Conservation (phyloP, 2,329 filamentous ascomycete genomes). For the Epichloe bromicola region DNA sequence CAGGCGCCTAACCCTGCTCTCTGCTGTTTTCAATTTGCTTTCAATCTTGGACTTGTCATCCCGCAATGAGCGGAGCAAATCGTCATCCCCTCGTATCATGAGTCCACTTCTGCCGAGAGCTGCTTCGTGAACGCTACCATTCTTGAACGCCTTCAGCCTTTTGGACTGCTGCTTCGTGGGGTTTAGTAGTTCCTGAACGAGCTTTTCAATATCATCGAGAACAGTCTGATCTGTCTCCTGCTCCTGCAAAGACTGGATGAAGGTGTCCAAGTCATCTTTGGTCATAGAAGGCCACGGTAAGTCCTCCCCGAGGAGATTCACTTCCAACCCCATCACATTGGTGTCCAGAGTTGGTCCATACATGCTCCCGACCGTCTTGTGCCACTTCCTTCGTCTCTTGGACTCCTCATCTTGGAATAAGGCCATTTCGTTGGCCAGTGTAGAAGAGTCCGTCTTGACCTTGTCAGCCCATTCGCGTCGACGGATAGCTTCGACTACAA, state of each 20-base stretch:
- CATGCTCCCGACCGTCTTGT: slow-evolving; percentile 68
- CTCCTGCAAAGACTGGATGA: slow-evolving; percentile 52
- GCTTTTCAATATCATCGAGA: slow-evolving; percentile 59
- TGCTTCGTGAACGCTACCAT: slow-evolving; percentile 89
- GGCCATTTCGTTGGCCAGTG: slow-evolving; percentile 84
- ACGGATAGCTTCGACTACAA: slow-evolving; percentile 72
- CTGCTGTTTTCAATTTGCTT: slow-evolving; percentile 64
- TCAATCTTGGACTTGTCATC: slow-evolving; percentile 69
- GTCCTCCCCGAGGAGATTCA: slow-evolving; percentile 70
- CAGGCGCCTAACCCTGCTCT: slow-evolving; percentile 78
- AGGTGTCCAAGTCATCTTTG: slow-evolving; percentile 64
- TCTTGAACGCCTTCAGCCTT: slow-evolving; percentile 86
- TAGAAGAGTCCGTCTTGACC: slow-evolving; percentile 74
- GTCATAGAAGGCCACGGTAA: slow-evolving; percentile 67
- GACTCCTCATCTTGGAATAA: slow-evolving; percentile 86
- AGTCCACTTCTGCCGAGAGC: slow-evolving; percentile 76
- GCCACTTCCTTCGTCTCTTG: slow-evolving; percentile 79
- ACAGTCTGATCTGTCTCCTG: slow-evolving; percentile 53
- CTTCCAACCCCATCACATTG: slow-evolving; percentile 64
- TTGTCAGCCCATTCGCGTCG: slow-evolving; percentile 87
- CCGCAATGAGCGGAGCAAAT: slow-evolving; percentile 62
- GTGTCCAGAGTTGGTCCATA: slow-evolving; percentile 56
- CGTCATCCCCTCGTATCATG: slow-evolving; percentile 75
- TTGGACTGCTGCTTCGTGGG: slow-evolving; percentile 80
- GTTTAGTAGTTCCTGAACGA: slow-evolving; percentile 64